Conservation (phyloP, 2,329 filamentous ascomycete genomes). For the Talaromyces sp. region DNA sequence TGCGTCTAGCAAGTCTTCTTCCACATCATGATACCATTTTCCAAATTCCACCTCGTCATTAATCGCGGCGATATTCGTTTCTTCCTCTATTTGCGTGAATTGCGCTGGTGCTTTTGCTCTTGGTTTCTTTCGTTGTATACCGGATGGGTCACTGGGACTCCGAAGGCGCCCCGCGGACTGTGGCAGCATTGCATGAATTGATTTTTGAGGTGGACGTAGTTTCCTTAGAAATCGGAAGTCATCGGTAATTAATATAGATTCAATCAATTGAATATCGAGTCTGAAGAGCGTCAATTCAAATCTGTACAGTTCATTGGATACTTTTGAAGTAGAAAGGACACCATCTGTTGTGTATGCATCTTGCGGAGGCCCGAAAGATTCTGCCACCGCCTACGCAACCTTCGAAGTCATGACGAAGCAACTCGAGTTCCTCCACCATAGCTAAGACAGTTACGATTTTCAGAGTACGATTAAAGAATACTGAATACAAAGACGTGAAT, state of each 20-base stretch:
- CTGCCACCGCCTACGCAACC: constrained; percentile 35
- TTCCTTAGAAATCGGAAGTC: not conserved
- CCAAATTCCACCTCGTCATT: constrained; percentile 61
- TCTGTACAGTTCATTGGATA: not conserved
- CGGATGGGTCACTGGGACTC: constrained; percentile 36
- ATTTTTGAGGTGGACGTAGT: not conserved
- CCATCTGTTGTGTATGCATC: constrained; percentile 24
- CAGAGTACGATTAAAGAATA: not conserved
- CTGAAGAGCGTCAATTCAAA: not conserved
- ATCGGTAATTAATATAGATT: not conserved
- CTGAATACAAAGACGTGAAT: no score
- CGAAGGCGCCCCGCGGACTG: constrained; percentile 35
- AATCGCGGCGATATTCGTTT: constrained; percentile 36
- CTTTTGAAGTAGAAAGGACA: constrained; percentile 10
- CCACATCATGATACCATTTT: constrained; percentile 58
- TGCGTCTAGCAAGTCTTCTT: constrained; percentile 70
- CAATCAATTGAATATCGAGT: not conserved
- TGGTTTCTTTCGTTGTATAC: constrained; percentile 21
- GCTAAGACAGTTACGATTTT: not conserved
- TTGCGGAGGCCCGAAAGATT: constrained; percentile 31
- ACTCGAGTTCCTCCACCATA: not conserved
- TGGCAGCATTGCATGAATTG: constrained; percentile 28
- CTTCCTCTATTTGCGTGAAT: constrained; percentile 18
- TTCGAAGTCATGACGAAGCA: not conserved
- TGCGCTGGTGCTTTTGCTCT: constrained; percentile 23